phyloP scores from a whole-genome alignment of 768 basidiomycete genomes.

The Clathrus columnatus region DNA sequence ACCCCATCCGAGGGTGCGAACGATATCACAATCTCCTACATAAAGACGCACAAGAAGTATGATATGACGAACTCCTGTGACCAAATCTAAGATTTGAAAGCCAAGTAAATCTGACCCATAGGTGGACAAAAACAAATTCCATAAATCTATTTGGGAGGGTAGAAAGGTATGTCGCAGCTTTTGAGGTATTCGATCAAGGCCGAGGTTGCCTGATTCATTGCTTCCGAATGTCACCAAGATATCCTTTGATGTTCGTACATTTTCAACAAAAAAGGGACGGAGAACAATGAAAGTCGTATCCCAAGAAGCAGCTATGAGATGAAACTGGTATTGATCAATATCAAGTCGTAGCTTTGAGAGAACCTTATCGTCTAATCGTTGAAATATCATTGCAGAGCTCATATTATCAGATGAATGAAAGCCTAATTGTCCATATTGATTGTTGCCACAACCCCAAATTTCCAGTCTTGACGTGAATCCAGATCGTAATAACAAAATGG shows the following conservation, averaged over 20 bases:
- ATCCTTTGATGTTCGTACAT: conserved; percentile 24
- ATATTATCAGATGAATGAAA: conserved; percentile 21
- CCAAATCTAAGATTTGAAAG: conserved; percentile 36
- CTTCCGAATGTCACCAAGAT: conserved; percentile 71
- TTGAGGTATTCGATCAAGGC: conserved; percentile 32
- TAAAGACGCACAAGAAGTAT: conserved; percentile 34
- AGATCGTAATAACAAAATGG: conserved; percentile 48
- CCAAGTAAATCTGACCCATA: conserved; percentile 26
- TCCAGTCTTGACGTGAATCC: conserved; percentile 22
- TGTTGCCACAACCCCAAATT: conserved; percentile 74
- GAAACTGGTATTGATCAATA: conserved; percentile 35
- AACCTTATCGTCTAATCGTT: conserved; percentile 32
- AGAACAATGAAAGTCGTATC: conserved; percentile 75
- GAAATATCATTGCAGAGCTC: conserved; percentile 31
- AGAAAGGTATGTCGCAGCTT: conserved; percentile 7
- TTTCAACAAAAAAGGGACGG: conserved; percentile 23
- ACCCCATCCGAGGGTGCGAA: conserved; percentile 70
- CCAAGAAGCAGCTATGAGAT: conserved; percentile 62
- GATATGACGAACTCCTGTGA: conserved; percentile 67
- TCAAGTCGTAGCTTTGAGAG: conserved; percentile 23
- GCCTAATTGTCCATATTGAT: conserved; percentile 65
- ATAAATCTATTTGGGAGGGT: conserved; percentile 2
- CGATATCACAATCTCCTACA: conserved; percentile 18
- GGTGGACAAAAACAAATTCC: conserved; percentile 15
- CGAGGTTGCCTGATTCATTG: conserved; percentile 79